Percentiles rank a stretch among this genome's conserved stretches.
These are phyloP conservation scores for Metschnikowia santaceciliae DNA, from an alignment of 805 yeast genomes.

Conservation along the genomic window DNA sequence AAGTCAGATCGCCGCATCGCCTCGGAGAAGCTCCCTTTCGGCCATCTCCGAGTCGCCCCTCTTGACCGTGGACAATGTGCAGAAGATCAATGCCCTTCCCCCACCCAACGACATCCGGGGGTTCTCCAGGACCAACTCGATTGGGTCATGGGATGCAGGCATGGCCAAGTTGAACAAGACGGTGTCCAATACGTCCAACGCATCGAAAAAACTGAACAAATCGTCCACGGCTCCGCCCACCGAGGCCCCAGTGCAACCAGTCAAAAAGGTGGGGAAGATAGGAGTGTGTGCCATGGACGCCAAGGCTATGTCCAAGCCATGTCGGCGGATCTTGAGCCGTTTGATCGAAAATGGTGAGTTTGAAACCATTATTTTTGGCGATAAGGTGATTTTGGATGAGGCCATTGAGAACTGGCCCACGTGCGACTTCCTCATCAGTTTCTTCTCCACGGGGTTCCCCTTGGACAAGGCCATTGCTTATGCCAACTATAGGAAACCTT, in stretches of 20 bases:
- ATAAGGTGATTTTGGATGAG: conserved; percentile 93
- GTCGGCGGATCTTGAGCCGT: conserved; percentile 83
- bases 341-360: conserved; percentile 91
- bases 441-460: conserved; percentile 96
- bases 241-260: neutral
- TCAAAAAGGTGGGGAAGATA: conserved; percentile 81
- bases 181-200: conserved; percentile 32
- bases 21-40: conserved; percentile 17
- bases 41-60: conserved; percentile 16
- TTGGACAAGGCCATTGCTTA: conserved; percentile 91
- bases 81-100: conserved; percentile 18
- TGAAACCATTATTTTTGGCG: conserved; percentile 95
- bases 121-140: conserved; percentile 22
- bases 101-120: conserved; percentile 10
- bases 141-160: conserved; percentile 19
- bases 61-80: conserved; percentile 16
- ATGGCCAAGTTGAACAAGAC: conserved; percentile 31
- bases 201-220: conserved; percentile 34
- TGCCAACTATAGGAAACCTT: conserved; percentile 86
- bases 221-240: neutral
- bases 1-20: conserved; percentile 11
- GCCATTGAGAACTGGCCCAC: conserved; percentile 97
- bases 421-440: conserved; percentile 90
- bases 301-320: conserved; percentile 93
- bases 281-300: conserved; percentile 99